These are phyloP conservation scores for Tremella mesenterica DNA, from an alignment of 768 basidiomycete genomes.

Conservation along the genomic window DNA sequence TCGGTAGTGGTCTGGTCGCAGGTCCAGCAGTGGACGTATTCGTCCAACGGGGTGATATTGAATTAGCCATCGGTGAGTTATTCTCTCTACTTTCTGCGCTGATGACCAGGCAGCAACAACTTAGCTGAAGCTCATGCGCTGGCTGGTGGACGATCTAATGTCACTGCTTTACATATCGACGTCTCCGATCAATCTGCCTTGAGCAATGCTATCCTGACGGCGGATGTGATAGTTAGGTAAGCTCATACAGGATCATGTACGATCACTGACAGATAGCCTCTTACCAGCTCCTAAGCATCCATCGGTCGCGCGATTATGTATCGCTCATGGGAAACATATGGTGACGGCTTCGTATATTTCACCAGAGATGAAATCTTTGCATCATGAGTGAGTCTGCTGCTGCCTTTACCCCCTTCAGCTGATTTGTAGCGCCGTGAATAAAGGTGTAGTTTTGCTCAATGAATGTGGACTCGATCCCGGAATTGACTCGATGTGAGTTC, in stretches of 20 bases:
- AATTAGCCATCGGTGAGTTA: constrained; percentile 66
- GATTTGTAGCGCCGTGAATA: constrained; percentile 52
- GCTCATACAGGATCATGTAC: constrained; percentile 13
- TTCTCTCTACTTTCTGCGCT: neutral
- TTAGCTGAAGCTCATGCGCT: constrained; percentile 52
- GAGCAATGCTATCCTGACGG: constrained; percentile 51
- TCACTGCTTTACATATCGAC: constrained; percentile 55
- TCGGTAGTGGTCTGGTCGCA: constrained; percentile 95
- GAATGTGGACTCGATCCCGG: constrained; percentile 55
- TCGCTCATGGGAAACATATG: constrained; percentile 61
- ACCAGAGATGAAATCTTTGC: constrained; percentile 60
- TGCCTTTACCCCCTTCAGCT: neutral
- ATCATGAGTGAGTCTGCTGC: constrained; percentile 51
- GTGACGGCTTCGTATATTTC: constrained; percentile 89
- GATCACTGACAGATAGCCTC: constrained; percentile 51
- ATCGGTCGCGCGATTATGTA: constrained; percentile 62
- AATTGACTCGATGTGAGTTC: constrained; percentile 29
- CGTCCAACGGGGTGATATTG: constrained; percentile 55
- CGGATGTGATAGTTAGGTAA: constrained; percentile 80
- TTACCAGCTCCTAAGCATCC: constrained; percentile 70
- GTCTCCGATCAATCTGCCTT: constrained; percentile 52
- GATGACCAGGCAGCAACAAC: constrained; percentile 61
- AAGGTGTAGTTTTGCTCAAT: constrained; percentile 67
- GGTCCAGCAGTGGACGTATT: constrained; percentile 75
- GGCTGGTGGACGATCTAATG: constrained; percentile 49